Conservation (phyloP, 2,329 filamentous ascomycete species). For the Calonectria leucothoes region DNA sequence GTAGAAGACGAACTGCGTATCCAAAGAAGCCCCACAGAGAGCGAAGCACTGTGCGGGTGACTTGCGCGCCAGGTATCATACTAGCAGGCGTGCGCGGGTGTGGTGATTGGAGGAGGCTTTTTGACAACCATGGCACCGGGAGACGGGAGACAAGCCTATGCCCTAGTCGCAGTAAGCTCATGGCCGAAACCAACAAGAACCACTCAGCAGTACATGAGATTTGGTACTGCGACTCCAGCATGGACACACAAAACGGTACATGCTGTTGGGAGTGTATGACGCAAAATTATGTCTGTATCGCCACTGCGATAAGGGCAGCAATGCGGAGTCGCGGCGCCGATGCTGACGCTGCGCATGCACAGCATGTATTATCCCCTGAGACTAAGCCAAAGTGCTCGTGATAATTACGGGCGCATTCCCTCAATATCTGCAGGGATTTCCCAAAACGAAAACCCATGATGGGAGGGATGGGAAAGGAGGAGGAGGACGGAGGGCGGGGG, state of each 20-base stretch:
- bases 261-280: slow-evolving; percentile 3
- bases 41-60: neutral
- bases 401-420: neutral
- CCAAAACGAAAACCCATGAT: slow-evolving; percentile 2
- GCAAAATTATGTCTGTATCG: neutral
- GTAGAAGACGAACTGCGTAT: neutral
- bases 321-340: neutral
- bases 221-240: slow-evolving; percentile 6
- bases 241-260: slow-evolving; percentile 3
- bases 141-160: neutral
- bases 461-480: neutral
- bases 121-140: neutral
- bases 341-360: neutral
- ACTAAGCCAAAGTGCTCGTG: slow-evolving; percentile 4
- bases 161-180: neutral
- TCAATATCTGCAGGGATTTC: slow-evolving; percentile 17
- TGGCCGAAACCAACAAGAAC: neutral
- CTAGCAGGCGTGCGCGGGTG: neutral
- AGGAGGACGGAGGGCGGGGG: neutral
- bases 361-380: slow-evolving; percentile 6
- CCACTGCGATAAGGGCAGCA: neutral
- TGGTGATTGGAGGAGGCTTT: neutral
- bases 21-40: neutral
- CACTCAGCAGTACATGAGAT: neutral
- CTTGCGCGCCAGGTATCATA: neutral